Percentiles rank a stretch among this genome's conserved stretches.
These are phyloP conservation scores for Parietichytrium sp. DNA, from an alignment of 108 stramenopile genomes.

Conservation along the genomic window DNA sequence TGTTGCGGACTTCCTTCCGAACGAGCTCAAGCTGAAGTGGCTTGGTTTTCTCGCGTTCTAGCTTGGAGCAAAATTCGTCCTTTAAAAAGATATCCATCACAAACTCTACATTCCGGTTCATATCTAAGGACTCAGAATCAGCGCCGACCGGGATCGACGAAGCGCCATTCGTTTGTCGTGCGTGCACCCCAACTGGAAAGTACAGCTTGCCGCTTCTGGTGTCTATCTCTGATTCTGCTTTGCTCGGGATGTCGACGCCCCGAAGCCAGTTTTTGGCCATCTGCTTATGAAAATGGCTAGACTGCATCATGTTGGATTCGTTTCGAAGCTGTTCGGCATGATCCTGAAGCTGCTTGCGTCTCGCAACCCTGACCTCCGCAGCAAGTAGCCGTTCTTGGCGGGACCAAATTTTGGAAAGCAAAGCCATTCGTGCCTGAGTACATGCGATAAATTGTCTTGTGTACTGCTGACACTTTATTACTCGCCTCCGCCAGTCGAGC, in stretches of 20 bases:
- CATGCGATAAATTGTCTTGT: not conserved
- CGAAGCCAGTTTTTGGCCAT: not conserved
- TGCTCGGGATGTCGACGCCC: not conserved
- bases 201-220: not conserved
- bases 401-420: not conserved
- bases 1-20: not conserved
- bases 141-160: too few relatives aligned
- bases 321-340: not conserved
- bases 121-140: not conserved
- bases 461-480: conserved; percentile 20
- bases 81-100: not conserved
- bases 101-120: not conserved
- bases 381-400: conserved; percentile 2
- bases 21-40: not conserved
- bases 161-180: too few relatives aligned
- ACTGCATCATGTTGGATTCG: not conserved
- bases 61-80: not conserved
- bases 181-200: conserved; percentile 27
- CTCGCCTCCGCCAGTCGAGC: conserved; percentile 6
- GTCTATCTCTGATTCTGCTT: not conserved
- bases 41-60: not conserved
- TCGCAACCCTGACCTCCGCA: not conserved
- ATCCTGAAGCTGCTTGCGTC: not conserved
- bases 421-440: not conserved
- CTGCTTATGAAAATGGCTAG: not conserved